phyloP scores from a whole-genome alignment of 768 basidiomycete genomes.

The Tephrocybe rancida region DNA sequence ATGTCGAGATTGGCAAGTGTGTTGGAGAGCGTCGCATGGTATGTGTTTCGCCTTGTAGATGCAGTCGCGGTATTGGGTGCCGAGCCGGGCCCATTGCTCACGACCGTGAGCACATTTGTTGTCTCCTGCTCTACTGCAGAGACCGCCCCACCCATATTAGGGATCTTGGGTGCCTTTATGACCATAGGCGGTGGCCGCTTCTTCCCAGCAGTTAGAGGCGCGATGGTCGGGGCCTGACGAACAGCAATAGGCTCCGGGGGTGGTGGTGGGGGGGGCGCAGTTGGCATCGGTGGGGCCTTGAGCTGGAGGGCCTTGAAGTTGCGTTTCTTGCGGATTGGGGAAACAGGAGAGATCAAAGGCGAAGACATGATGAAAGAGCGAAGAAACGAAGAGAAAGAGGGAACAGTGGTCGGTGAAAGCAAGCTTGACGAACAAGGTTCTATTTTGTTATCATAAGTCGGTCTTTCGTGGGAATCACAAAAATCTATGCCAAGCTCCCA shows the following conservation, averaged over 20 bases:
- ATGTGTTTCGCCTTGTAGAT: constrained; percentile 64
- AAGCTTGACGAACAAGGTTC: background rate
- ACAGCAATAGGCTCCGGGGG: constrained; percentile 45
- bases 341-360: constrained; percentile 14
- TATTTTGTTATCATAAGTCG: constrained; percentile 13
- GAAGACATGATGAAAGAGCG: constrained; percentile 7
- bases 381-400: constrained; percentile 1
- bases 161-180: constrained; percentile 70
- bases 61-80: constrained; percentile 54
- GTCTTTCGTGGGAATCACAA: constrained; percentile 18
- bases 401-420: constrained; percentile 1
- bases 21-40: constrained; percentile 78
- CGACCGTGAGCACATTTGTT: constrained; percentile 46
- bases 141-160: constrained; percentile 37
- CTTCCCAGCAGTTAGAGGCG: constrained; percentile 44
- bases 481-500: no score
- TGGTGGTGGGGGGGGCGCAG: constrained; percentile 35
- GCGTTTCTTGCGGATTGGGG: constrained; percentile 83
- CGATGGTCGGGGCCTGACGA: constrained; percentile 52
- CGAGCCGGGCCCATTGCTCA: constrained; percentile 50
- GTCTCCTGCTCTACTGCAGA: constrained; percentile 44
- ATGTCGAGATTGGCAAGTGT: constrained; percentile 87
- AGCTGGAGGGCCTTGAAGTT: constrained; percentile 90
- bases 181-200: constrained; percentile 85
- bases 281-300: constrained; percentile 48